Percentiles rank a stretch among this genome's conserved stretches.
Evolutionary conservation across 768 basidiomycete genomes (phyloP).

Genomic region (Rhodotorula babjevae): DNA sequence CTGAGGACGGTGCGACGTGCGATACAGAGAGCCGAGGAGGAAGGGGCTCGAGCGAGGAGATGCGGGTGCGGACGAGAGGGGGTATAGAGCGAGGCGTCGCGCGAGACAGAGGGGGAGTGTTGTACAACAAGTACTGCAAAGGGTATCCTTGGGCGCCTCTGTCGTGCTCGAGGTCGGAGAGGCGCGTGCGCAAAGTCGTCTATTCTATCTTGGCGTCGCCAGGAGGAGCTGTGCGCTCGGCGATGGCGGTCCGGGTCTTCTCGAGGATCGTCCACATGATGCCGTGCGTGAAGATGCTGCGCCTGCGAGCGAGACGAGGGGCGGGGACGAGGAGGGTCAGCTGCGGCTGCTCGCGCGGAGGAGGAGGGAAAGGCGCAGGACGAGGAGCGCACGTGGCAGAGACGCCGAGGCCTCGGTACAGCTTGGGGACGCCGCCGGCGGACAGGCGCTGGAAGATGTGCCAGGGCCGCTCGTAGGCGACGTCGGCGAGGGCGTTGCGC

Average conservation of each 20-base stretch:
- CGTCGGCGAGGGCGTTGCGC: conserved; percentile 39
- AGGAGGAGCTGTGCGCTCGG: background rate
- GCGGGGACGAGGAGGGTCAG: no score
- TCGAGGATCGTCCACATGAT: conserved; percentile 25
- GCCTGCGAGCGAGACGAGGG: background rate
- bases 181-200: background rate
- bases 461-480: conserved; percentile 27
- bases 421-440: conserved; percentile 67
- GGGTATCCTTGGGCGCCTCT: no score
- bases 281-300: conserved; percentile 9
- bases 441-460: conserved; percentile 49
- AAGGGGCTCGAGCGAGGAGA: background rate
- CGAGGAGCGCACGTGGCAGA: conserved; percentile 74
- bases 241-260: conserved; percentile 8
- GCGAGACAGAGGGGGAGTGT: background rate
- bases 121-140: background rate
- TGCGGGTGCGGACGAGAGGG: background rate
- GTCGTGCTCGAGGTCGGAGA: background rate
- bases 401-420: conserved; percentile 91
- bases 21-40: background rate
- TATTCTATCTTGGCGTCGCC: conserved; percentile 10
- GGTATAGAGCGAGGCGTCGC: background rate
- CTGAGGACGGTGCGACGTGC: background rate
- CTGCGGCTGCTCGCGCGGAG: background rate
- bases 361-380: background rate